Evolutionary conservation across 768 basidiomycete species (phyloP), one percentile per base, ranked within the genome.

Genomic region (Hebeloma cylindrosporum): DNA sequence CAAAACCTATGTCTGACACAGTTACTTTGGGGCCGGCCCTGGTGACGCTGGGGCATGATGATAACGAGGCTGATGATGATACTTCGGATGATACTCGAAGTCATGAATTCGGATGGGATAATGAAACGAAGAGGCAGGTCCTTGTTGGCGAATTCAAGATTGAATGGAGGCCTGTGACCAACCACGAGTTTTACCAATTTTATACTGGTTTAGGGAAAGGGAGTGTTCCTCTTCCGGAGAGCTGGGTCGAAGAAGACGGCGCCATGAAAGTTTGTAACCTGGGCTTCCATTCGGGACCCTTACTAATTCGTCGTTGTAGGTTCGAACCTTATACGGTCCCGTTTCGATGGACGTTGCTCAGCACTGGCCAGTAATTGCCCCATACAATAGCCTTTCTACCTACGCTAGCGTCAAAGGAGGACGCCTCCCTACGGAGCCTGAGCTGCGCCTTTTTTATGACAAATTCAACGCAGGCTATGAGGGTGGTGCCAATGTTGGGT

Each of bases 71-170:
- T 0, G 78, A 87, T 5, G 93, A 97, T 59, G 53, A 50, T 0
- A 49, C 60, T 32, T 39, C 60, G 1, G 56, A 51, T 2, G 56
- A 62, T 0, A 61, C 77, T 32, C 60, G 65, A 13, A 66, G 65
- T 6, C 85, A 94, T 57, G 80, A 84, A 44, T 92, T 89, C 63
- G 93, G 93, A 0, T 93, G 95, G 96, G 96, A 99, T 61, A 93
- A 92, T 55, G 96, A 99, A 67, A 74, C 93, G 2, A 69, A 71
- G 51, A 70, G 83, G 17, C 60, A 57, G 10, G 78, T 84, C n/a
- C 52, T 74, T 0, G 82, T 96, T 23, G 70, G 66, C 29, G 47
- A 76, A 50, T 93, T 97, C 72, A 75, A 72, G 54, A 85, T 96
- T 29, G 85, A 86, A 30, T 86, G 88, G 76, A 71, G 91, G 49